phyloP scores from a whole-genome alignment of 2,329 filamentous ascomycete genomes.

The Alternaria tenuissima region DNA sequence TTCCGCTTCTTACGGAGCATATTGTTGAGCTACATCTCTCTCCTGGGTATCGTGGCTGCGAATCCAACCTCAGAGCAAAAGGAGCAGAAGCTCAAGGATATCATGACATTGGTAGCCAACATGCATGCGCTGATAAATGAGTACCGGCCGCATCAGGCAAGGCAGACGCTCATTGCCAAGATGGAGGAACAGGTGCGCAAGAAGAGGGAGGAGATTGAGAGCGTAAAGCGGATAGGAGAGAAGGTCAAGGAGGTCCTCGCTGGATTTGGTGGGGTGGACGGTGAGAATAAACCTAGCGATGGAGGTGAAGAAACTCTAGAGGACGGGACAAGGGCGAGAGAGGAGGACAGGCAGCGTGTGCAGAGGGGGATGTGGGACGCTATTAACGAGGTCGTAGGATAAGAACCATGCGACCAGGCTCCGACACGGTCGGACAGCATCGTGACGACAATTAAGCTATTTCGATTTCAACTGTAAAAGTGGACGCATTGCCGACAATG shows the following conservation, averaged over 20 bases:
- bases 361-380: slow-evolving; percentile 50
- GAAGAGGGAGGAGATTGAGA: slow-evolving; percentile 75
- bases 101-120: slow-evolving; percentile 86
- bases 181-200: slow-evolving; percentile 85
- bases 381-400: slow-evolving; percentile 45
- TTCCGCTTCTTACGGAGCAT: slow-evolving; percentile 84
- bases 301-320: slow-evolving; percentile 25
- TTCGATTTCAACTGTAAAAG: neutral
- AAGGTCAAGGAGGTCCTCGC: slow-evolving; percentile 78
- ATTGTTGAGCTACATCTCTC: slow-evolving; percentile 86
- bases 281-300: slow-evolving; percentile 8
- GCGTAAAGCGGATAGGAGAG: slow-evolving; percentile 71
- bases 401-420: neutral
- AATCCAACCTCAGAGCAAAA: slow-evolving; percentile 71
- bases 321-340: slow-evolving; percentile 12
- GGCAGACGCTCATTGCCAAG: slow-evolving; percentile 84
- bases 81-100: slow-evolving; percentile 75
- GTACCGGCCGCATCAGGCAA: slow-evolving; percentile 90
- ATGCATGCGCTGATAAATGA: slow-evolving; percentile 93
- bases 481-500: neutral
- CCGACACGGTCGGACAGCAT: neutral
- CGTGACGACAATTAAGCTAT: neutral
- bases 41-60: slow-evolving; percentile 75
- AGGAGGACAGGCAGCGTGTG: slow-evolving; percentile 28
- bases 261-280: slow-evolving; percentile 61